Base-by-base conservation (phyloP, 2,329 filamentous ascomycete species). In the Pestalotiopsis sp. region DNA sequence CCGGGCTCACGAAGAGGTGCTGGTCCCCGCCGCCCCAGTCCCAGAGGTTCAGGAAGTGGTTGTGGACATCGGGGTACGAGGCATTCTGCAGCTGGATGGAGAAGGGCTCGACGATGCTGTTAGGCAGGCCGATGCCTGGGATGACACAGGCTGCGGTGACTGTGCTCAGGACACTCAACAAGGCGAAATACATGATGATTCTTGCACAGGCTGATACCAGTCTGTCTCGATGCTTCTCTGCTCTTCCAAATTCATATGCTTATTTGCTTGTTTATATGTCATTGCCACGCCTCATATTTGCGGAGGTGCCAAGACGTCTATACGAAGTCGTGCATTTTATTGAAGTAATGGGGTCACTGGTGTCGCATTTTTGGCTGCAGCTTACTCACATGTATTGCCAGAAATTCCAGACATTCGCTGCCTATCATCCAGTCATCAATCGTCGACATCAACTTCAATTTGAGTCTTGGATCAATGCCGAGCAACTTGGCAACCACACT, bases 21-120 rank as follows among this genome's bases (percentile, higher is more conserved):
- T 79, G 77, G 70, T 83, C 81, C 11, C 79, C 79, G 45, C 80
- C 80, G 17, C 80, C 80, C 69, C 78, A 78, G 67, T 79, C 76
- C 76, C 79, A 81, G 17, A 81, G 74, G 66, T 81, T 79, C 69
- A 82, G 72, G 68, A 76, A 76, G 20, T 78, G 78, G 58, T 81
- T 77, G 69, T 83, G 78, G 62, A 82, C 72, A 4, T 76, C 73
- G 3, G 80, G 80, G 66, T 76, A 78, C 2, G 76, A 74, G 3
- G 78, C 71, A 70, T 82, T 82, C 74, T 82, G 80, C 14, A 82
- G 69, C 69, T 78, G 74, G 59, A 83, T 72, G 2, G 77, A 71
- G 70, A 83, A 83, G 52, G 74, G 68, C 20, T 74, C 66, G 3
- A 76, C 68, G 70, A 83, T 81, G 64, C 71, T 79, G 69, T 78